These are phyloP conservation scores for Lichtheimia corymbifera DNA, from an alignment of 371 early-diverging fungal species.

Conservation along the genomic window DNA sequence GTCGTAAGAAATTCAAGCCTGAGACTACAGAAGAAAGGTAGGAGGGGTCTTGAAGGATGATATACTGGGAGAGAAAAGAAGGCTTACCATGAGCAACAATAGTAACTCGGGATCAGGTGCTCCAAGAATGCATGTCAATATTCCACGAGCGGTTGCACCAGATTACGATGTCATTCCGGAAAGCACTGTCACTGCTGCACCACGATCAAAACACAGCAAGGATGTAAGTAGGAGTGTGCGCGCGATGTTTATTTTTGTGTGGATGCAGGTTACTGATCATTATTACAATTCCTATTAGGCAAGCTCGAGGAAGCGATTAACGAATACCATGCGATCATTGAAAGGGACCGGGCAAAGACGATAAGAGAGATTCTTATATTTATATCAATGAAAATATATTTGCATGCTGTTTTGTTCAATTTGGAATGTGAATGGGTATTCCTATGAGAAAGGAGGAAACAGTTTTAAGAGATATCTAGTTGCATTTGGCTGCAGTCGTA, in stretches of 20 bases:
- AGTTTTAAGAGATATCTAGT: too few species aligned
- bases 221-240: slow-evolving; percentile 9
- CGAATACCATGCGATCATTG: slow-evolving; percentile 17
- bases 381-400: too few species aligned
- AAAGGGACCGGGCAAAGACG: neutral
- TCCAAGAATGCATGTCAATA: slow-evolving; percentile 34
- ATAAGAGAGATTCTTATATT: too few species aligned
- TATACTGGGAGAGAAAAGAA: too few species aligned
- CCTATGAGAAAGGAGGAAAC: too few species aligned
- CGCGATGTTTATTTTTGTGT: too few species aligned
- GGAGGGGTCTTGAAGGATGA: neutral
- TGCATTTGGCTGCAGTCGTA: too few species aligned
- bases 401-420: too few species aligned
- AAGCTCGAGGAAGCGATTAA: slow-evolving; percentile 11
- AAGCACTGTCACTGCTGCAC: slow-evolving; percentile 34
- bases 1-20: slow-evolving; percentile 35
- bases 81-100: too few species aligned
- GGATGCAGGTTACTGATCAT: neutral
- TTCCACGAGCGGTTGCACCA: slow-evolving; percentile 50
- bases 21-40: slow-evolving; percentile 13
- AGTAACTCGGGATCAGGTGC: neutral
- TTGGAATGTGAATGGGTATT: too few species aligned
- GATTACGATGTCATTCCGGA: slow-evolving; percentile 55
- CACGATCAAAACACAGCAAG: slow-evolving; percentile 24
- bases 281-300: neutral